phyloP scores from a whole-genome alignment of 495 filamentous ascomycete genomes.

The Letharia lupina region DNA sequence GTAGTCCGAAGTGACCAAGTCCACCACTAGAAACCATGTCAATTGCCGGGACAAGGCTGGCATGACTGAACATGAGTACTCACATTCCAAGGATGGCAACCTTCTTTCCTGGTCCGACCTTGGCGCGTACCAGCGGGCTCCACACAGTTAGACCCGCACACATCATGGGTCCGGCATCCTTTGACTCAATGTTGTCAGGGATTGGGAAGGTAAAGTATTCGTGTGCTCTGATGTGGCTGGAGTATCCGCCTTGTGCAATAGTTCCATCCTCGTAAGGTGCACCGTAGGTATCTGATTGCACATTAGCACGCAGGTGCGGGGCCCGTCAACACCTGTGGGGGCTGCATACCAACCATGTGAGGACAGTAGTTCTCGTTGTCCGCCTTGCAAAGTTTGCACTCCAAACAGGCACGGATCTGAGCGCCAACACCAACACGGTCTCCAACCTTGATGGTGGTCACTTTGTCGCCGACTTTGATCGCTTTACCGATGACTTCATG shows the following conservation, averaged over 20 bases:
- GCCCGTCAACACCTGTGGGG: background rate
- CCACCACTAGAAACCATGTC: slow-evolving; percentile 40
- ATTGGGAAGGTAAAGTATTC: slow-evolving; percentile 67
- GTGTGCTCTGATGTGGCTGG: slow-evolving; percentile 64
- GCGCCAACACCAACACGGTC: slow-evolving; percentile 76
- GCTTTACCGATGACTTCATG: slow-evolving; percentile 69
- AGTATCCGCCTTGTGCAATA: slow-evolving; percentile 56
- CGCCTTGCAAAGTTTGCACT: slow-evolving; percentile 58
- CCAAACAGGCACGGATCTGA: slow-evolving; percentile 64
- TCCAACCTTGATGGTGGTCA: slow-evolving; percentile 58
- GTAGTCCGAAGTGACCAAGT: slow-evolving; percentile 62
- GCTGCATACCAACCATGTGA: slow-evolving; percentile 41
- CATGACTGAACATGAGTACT: slow-evolving; percentile 1
- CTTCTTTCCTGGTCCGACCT: slow-evolving; percentile 26
- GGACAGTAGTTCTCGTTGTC: slow-evolving; percentile 78
- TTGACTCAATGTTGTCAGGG: slow-evolving; percentile 59
- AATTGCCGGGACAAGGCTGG: background rate
- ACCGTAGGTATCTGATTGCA: slow-evolving; percentile 51
- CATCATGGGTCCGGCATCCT: slow-evolving; percentile 74
- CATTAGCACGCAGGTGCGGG: background rate
- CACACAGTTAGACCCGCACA: slow-evolving; percentile 81
- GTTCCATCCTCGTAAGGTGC: slow-evolving; percentile 54
- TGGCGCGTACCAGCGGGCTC: slow-evolving; percentile 55
- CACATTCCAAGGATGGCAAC: slow-evolving; percentile 49
- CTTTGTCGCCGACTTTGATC: slow-evolving; percentile 60